Evolutionary conservation across 2,329 filamentous ascomycete species (phyloP).

Genomic region (Clonostachys chloroleuca): DNA sequence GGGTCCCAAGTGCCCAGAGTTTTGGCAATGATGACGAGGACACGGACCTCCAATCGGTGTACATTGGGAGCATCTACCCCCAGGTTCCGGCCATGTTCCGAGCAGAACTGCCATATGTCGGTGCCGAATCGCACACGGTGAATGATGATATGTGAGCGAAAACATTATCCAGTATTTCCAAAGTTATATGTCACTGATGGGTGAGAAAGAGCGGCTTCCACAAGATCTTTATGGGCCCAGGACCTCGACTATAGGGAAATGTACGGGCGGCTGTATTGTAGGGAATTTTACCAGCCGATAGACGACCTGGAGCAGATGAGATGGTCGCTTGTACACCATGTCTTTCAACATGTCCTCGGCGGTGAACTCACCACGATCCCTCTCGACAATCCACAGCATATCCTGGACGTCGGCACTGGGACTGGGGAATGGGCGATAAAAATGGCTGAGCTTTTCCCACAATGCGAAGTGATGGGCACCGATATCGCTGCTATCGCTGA

Average conservation of each 20-base stretch:
- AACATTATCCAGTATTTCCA: background rate
- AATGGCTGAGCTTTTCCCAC: constrained; percentile 48
- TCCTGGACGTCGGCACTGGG: constrained; percentile 56
- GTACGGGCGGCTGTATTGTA: constrained; percentile 59
- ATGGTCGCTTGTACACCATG: constrained; percentile 56
- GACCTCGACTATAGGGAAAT: constrained; percentile 54
- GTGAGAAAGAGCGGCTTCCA: constrained; percentile 30
- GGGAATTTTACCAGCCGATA: constrained; percentile 62
- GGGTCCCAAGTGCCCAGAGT: constrained; percentile 3
- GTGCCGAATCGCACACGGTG: constrained; percentile 12
- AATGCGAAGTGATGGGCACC: constrained; percentile 53
- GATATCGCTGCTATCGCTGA: constrained; percentile 55
- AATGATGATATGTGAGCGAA: constrained; percentile 33
- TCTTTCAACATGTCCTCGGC: constrained; percentile 49
- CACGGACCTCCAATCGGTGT: constrained; percentile 35
- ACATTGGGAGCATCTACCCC: constrained; percentile 34
- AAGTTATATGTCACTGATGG: too few relatives aligned
- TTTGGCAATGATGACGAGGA: constrained; percentile 18
- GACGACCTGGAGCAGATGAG: constrained; percentile 62
- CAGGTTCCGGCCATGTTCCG: constrained; percentile 24
- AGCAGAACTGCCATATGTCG: constrained; percentile 22
- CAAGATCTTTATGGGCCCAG: constrained; percentile 41
- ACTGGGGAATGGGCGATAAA: constrained; percentile 47
- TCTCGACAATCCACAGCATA: constrained; percentile 27
- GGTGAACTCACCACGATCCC: constrained; percentile 38